A percentile compares a stretch with the other conserved stretches of the same genome.
Conservation (phyloP, 192 early-diverging fungal species). For the Dissophora globulifera region DNA sequence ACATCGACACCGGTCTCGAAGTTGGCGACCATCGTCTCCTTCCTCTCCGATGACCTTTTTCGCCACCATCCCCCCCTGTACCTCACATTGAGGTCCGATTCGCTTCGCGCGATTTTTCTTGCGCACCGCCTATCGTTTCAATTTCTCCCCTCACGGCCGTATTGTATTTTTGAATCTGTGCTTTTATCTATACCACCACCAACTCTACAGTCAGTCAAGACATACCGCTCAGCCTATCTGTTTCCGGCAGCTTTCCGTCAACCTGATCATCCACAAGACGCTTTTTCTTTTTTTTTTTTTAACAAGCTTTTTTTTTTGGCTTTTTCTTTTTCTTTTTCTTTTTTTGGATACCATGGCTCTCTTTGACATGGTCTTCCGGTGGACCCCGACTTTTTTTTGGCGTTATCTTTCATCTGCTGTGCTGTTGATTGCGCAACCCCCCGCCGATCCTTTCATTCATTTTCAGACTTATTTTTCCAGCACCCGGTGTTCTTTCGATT, state of each 20-base stretch:
- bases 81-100: background rate
- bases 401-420: slow-evolving; percentile 13
- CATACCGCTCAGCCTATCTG: no score
- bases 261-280: background rate
- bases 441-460: no score
- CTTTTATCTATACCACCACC: slow-evolving; percentile 9
- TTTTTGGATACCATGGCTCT: slow-evolving; percentile 8
- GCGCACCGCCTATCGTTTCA: background rate
- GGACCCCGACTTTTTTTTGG: slow-evolving; percentile 14
- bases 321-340: slow-evolving; percentile 2
- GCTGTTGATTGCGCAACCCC: slow-evolving; percentile 8
- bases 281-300: slow-evolving; percentile 28
- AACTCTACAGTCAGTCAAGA: no score
- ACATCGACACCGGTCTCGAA: background rate
- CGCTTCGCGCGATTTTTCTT: slow-evolving; percentile 3
- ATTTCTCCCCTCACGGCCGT: no score
- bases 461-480: no score
- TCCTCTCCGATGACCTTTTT: slow-evolving; percentile 3
- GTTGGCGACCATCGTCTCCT: slow-evolving; percentile 12
- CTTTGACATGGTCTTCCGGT: background rate
- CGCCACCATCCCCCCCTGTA: background rate
- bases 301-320: slow-evolving; percentile 12
- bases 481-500: no score
- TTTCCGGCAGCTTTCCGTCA: background rate
- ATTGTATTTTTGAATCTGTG: no score